A percentile compares a stretch with the other conserved stretches of the same genome.
These are phyloP conservation scores for Talaromyces marneffei DNA, from an alignment of 2,329 filamentous ascomycete species.

Conservation along the genomic window DNA sequence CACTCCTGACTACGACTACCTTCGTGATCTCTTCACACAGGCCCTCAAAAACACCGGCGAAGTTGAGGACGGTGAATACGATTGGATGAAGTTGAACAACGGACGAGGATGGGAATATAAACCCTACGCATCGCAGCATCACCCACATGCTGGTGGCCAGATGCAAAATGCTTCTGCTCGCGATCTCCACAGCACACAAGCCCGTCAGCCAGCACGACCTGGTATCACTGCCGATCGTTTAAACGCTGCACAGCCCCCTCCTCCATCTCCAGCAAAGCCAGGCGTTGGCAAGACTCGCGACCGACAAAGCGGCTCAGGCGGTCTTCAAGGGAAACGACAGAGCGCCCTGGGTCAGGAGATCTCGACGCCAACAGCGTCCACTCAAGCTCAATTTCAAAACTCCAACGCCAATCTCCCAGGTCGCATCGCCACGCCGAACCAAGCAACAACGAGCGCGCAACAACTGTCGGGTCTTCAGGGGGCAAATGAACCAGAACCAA, in stretches of 20 bases:
- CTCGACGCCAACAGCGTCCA: constrained; percentile 80
- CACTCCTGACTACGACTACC: constrained; percentile 95
- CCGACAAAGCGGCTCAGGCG: constrained; percentile 72
- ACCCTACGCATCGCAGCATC: constrained; percentile 57
- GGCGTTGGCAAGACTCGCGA: constrained; percentile 65
- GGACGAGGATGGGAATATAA: constrained; percentile 88
- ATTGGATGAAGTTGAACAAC: constrained; percentile 98
- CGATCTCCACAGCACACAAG: constrained; percentile 67
- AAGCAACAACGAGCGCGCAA: constrained; percentile 54
- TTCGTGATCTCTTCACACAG: constrained; percentile 93
- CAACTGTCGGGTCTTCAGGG: constrained; percentile 52
- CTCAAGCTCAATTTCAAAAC: constrained; percentile 93
- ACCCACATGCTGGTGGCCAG: constrained; percentile 71
- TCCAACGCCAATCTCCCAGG: constrained; percentile 77
- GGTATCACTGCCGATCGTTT: constrained; percentile 77
- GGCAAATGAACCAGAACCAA: constrained; percentile 64
- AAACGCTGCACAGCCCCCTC: constrained; percentile 88
- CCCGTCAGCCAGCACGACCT: constrained; percentile 54
- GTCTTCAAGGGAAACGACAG: constrained; percentile 67
- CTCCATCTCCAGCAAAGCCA: constrained; percentile 74
- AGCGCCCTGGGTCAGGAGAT: constrained; percentile 58
- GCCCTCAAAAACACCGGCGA: constrained; percentile 90
- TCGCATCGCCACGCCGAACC: constrained; percentile 51
- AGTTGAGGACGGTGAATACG: constrained; percentile 95
- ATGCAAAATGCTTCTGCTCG: constrained; percentile 76